Percentiles rank a stretch among this genome's conserved stretches.
Conservation (phyloP, 805 yeast species). For the Hanseniaspora lindneri region DNA sequence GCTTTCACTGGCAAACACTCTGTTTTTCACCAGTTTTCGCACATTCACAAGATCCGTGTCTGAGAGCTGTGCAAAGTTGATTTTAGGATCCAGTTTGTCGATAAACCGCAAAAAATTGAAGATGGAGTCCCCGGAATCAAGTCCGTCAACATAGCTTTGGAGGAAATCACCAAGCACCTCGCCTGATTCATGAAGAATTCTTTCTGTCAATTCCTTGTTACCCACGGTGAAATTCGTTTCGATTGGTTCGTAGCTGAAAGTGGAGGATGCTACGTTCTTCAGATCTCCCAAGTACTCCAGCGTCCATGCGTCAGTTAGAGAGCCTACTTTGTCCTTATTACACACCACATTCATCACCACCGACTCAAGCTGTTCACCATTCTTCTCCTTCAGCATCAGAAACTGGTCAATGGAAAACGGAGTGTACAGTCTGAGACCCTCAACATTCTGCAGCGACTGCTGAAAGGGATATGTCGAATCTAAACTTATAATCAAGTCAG, state of each 20-base stretch:
- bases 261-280: background rate
- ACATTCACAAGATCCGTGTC: conserved; percentile 4
- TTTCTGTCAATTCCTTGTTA: background rate
- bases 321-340: conserved; percentile 8
- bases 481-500: conserved; percentile 38
- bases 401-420: conserved; percentile 11
- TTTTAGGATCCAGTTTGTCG: background rate
- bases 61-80: conserved; percentile 7
- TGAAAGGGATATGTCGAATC: conserved; percentile 33
- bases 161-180: conserved; percentile 11
- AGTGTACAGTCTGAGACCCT: background rate
- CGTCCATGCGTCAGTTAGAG: conserved; percentile 9
- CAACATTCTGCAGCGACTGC: background rate
- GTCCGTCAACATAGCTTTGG: conserved; percentile 7
- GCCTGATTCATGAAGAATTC: conserved; percentile 6
- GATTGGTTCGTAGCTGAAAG: background rate
- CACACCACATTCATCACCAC: conserved; percentile 8
- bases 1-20: background rate
- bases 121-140: conserved; percentile 11
- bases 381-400: background rate
- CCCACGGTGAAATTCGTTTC: background rate
- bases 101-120: conserved; percentile 10
- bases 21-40: conserved; percentile 1
- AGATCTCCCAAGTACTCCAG: conserved; percentile 5
- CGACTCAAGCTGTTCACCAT: background rate